Evolutionary conservation across 352 stramenopile genomes (phyloP), one percentile per base, ranked within the genome.

Genomic region (Aphanomyces stellatus): DNA sequence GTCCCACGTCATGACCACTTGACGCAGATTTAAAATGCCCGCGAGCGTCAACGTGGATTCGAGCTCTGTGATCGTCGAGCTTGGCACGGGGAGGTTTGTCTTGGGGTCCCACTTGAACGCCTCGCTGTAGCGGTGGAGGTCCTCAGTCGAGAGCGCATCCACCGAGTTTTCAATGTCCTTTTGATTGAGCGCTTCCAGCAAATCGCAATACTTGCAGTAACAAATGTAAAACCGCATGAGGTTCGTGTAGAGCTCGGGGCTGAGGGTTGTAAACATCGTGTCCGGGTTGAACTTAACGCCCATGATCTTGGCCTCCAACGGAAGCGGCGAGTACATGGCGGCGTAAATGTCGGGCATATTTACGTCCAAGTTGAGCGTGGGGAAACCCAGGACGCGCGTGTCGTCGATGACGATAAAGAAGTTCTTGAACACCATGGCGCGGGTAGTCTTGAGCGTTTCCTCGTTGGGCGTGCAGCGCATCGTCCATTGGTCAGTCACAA

Each of bases 211-310:
- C 34, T 60, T 67, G 24, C 37, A 22, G 35, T 67, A 67, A 15
- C 37, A 51, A 42, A 67, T 67, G 35, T 67, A 67, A 24, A 57
- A 67, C 10, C 60, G 60, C 28, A 67, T 67, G 27, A 67, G 34
- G 27, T 22, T 41, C 46, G 48, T 35, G 34, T 60, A 67, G 40
- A 67, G 24, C 5, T 67, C 37, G 17, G 60, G 60, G 27, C 37
- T 57, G 7, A 67, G 46, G 25, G 49, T 67, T 33, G 33, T 57
- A n/a, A 67, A 13, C 30, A 67, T 51, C 11, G 48, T 25, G n/a
- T 17, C 13, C 4, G 34, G 49, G n/a, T 49, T 35, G 24, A 67
- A 43, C 33, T 22, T 34, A 24, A 67, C 19, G 7, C 60, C 60
- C 28, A 67, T n/a, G 24, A 57, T 67, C 49, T 67, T 67, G 15